These are phyloP conservation scores for Silybum marianum DNA, from an alignment of 129 eudicot species.

Conservation along the genomic window DNA sequence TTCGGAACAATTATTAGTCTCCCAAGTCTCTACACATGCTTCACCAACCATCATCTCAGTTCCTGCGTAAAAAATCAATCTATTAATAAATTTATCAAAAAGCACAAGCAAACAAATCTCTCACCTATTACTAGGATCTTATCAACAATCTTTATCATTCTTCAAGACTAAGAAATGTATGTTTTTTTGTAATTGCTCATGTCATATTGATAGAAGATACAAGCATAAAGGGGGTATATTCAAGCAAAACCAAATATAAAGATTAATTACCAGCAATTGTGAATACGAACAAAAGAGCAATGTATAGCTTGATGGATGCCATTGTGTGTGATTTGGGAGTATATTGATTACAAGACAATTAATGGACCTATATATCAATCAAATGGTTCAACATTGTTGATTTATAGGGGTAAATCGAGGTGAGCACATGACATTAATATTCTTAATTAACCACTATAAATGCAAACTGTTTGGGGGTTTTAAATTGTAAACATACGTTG, in stretches of 20 bases:
- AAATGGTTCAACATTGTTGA: neutral
- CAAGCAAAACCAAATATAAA: neutral
- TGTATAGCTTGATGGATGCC: constrained; percentile 19
- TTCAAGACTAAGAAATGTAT: too few relatives aligned
- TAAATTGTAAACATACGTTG: too few relatives aligned
- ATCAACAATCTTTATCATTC: too few relatives aligned
- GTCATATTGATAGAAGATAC: neutral
- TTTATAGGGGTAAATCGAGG: neutral
- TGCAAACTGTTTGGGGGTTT: too few relatives aligned
- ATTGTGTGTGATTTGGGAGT: neutral
- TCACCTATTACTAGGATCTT: too few relatives aligned
- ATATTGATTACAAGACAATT: neutral
- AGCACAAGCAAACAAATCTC: too few relatives aligned
- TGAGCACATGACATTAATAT: neutral
- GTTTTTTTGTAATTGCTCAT: neutral
- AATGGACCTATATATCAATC: neutral
- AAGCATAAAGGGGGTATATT: too few relatives aligned
- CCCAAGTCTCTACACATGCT: neutral
- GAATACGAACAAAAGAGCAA: constrained; percentile 12
- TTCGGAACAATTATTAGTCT: neutral
- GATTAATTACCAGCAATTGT: neutral
- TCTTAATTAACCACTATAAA: too few relatives aligned
- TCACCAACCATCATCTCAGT: neutral
- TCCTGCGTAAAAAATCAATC: neutral
- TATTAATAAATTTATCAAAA: too few relatives aligned